Evolutionary conservation across 371 early-diverging fungal genomes (phyloP).

Genomic region (Vairimorpha necatrix): DNA sequence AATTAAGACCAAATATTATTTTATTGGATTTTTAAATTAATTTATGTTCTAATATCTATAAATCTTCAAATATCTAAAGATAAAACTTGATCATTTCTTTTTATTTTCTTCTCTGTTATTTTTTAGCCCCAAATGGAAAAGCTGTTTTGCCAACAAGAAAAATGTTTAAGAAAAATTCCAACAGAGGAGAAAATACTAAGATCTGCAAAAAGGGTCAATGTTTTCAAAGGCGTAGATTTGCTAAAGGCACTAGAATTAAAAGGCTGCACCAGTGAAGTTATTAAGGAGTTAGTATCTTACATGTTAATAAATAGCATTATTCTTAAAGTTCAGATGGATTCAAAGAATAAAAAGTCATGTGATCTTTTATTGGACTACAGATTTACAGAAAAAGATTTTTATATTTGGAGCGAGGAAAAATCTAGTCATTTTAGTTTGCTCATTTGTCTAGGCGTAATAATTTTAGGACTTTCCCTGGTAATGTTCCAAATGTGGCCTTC

Average conservation of each 20-base stretch:
- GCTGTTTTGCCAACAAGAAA: constrained; percentile 26
- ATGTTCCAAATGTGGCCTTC: constrained; percentile 96
- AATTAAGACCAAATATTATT: too few relatives aligned
- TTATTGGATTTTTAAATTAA: too few relatives aligned
- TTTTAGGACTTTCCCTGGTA: constrained; percentile 76
- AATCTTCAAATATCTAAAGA: too few relatives aligned
- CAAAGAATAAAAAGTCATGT: constrained; percentile 34
- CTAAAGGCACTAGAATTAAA: constrained; percentile 37
- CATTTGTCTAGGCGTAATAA: constrained; percentile 71
- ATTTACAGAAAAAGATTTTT: constrained; percentile 68
- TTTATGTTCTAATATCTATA: too few relatives aligned
- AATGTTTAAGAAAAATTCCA: constrained; percentile 28
- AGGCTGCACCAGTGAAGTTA: constrained; percentile 16
- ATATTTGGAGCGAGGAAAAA: constrained; percentile 87
- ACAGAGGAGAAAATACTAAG: constrained; percentile 58
- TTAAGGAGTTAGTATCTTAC: constrained; percentile 41
- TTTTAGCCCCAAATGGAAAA: constrained; percentile 11
- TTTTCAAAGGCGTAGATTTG: constrained; percentile 53
- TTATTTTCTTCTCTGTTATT: too few relatives aligned
- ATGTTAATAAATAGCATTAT: constrained; percentile 55
- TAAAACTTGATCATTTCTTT: too few relatives aligned
- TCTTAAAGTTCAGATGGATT: constrained; percentile 33
- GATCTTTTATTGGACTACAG: constrained; percentile 51
- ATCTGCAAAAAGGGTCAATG: constrained; percentile 46
- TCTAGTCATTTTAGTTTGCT: constrained; percentile 71